These are phyloP conservation scores for Phytophthora tentaculata DNA, from an alignment of 352 stramenopile species.

Conservation along the genomic window DNA sequence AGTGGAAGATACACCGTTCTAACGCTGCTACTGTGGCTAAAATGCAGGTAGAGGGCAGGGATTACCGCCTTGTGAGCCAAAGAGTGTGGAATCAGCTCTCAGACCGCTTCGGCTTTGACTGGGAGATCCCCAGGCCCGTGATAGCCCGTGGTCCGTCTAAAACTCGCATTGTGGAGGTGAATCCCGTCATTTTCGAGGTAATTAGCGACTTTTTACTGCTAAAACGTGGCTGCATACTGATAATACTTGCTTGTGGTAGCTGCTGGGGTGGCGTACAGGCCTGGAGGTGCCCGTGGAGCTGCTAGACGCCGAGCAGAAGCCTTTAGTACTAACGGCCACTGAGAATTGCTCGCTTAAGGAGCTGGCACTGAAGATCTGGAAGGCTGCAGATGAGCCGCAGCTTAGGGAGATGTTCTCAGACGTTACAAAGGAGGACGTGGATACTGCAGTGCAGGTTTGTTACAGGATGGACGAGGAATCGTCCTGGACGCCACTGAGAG, in stretches of 20 bases:
- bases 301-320: constrained; percentile 43
- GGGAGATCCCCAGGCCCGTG: constrained; percentile 71
- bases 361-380: constrained; percentile 54
- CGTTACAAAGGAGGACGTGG: constrained; percentile 37
- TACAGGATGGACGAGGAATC: constrained; percentile 47
- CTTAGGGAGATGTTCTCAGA: constrained; percentile 49
- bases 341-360: constrained; percentile 46
- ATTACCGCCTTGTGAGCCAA: constrained; percentile 77
- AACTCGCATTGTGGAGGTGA: constrained; percentile 68
- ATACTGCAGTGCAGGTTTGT: constrained; percentile 51
- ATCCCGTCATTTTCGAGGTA: constrained; percentile 79
- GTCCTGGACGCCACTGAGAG: constrained; percentile 50
- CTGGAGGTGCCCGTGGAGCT: constrained; percentile 33
- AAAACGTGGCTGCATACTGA: background rate
- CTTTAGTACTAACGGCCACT: constrained; percentile 51
- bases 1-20: background rate
- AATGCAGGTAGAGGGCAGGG: constrained; percentile 58
- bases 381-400: constrained; percentile 27
- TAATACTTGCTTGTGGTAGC: constrained; percentile 11
- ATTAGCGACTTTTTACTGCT: background rate
- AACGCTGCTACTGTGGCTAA: constrained; percentile 4
- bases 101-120: constrained; percentile 71
- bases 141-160: constrained; percentile 46
- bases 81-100: constrained; percentile 73
- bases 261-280: constrained; percentile 35